Evolutionary conservation across 106 monocot genomes (phyloP).

Genomic region (Apostasia ramifera): DNA sequence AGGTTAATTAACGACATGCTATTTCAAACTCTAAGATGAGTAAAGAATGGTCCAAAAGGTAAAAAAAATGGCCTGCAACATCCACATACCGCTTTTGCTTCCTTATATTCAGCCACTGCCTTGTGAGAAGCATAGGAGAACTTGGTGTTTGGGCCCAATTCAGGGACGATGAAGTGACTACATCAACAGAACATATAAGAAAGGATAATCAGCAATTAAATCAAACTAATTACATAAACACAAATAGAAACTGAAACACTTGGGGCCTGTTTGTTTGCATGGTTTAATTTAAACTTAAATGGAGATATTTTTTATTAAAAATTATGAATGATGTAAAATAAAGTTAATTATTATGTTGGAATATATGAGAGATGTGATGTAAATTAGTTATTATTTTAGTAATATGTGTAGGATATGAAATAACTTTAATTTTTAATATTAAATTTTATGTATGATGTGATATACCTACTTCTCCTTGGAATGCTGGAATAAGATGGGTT

Average conservation of each 20-base stretch:
- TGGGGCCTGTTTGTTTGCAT: no score
- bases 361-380: no score
- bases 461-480: no score
- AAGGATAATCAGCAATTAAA: background rate
- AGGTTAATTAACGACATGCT: no score
- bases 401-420: no score
- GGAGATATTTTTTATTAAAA: no score
- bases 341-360: no score
- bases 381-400: no score
- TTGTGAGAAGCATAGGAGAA: conserved; percentile 20
- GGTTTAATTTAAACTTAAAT: no score
- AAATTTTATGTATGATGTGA: no score
- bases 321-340: no score
- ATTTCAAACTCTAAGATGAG: background rate
- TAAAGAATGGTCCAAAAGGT: background rate
- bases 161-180: conserved; percentile 27
- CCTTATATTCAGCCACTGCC: conserved; percentile 21
- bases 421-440: no score
- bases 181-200: conserved; percentile 7
- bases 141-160: conserved; percentile 16
- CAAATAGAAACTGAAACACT: background rate
- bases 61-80: background rate
- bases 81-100: conserved; percentile 17
- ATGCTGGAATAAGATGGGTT: background rate
- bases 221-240: background rate